phyloP scores from a whole-genome alignment of 108 stramenopile genomes.

The Skeletonema grethae region DNA sequence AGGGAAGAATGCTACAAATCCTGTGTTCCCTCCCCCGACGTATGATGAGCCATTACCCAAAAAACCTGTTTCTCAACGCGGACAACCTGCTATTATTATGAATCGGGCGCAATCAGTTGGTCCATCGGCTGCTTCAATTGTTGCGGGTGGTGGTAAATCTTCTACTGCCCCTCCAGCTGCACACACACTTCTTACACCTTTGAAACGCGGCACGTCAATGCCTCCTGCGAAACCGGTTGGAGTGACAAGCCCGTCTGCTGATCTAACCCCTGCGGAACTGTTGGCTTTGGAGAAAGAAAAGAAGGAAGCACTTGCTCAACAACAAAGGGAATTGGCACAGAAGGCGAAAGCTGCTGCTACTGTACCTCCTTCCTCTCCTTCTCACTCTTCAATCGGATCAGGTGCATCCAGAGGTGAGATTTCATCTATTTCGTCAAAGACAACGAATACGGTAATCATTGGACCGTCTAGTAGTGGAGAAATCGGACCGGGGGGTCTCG shows the following conservation, averaged over 20 bases:
- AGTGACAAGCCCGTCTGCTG: conserved; percentile 30
- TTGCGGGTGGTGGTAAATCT: conserved; percentile 60
- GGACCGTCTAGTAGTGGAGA: conserved; percentile 18
- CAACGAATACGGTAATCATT: conserved; percentile 8
- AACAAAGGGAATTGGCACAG: conserved; percentile 30
- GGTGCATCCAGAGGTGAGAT: conserved; percentile 24
- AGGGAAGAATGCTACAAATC: conserved; percentile 65
- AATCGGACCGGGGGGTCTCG: conserved; percentile 10
- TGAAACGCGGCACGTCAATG: conserved; percentile 57
- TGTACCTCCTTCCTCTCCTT: conserved; percentile 14
- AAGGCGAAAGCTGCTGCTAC: conserved; percentile 15
- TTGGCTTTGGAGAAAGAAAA: conserved; percentile 40
- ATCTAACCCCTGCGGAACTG: conserved; percentile 48
- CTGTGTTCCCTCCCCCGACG: conserved; percentile 84
- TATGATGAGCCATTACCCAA: conserved; percentile 80
- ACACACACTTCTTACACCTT: conserved; percentile 77
- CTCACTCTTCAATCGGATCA: conserved; percentile 37
- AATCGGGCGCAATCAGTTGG: conserved; percentile 17
- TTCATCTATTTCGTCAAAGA: conserved; percentile 9
- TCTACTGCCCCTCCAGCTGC: conserved; percentile 44
- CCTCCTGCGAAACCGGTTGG: conserved; percentile 36
- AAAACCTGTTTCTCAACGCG: conserved; percentile 30
- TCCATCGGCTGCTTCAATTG: conserved; percentile 73
- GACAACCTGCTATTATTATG: conserved; percentile 26
- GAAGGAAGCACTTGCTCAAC: conserved; percentile 32